Percentiles rank a stretch among this genome's conserved stretches.
phyloP scores from a whole-genome alignment of 164 flowering plant species.

The Saururus chinensis region DNA sequence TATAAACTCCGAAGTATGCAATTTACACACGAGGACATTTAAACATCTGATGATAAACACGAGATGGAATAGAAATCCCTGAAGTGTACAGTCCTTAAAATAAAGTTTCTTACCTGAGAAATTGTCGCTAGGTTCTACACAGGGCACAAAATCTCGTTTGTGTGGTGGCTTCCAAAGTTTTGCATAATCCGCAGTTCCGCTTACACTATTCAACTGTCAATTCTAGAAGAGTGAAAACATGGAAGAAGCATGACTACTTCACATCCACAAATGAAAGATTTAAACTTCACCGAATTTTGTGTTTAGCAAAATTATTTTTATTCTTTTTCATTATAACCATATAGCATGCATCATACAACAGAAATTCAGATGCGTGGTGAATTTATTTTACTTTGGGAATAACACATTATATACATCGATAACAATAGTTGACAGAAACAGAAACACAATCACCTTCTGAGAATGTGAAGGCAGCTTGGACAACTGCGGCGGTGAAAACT shows the following conservation, averaged over 20 bases:
- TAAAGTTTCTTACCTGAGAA: conserved; percentile 43
- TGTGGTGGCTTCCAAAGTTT: conserved; percentile 91
- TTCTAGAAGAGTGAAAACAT: conserved; percentile 87
- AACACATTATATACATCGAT: not conserved
- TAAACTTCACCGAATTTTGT: not conserved
- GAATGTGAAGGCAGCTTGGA: conserved; percentile 37
- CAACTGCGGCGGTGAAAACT: conserved; percentile 30
- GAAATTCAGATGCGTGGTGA: not conserved
- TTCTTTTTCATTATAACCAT: too few relatives aligned
- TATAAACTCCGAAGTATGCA: too few relatives aligned
- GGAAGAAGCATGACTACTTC: conserved; percentile 55
- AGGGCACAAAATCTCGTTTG: conserved; percentile 57
- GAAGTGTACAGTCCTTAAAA: not conserved
- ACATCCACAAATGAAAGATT: conserved; percentile 8
- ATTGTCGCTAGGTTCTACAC: conserved; percentile 46
- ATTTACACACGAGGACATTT: too few relatives aligned
- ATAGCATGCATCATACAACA: not conserved
- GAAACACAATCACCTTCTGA: conserved; percentile 38
- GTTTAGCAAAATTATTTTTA: too few relatives aligned
- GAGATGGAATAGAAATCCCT: too few relatives aligned
- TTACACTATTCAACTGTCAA: conserved; percentile 77
- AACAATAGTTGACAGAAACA: not conserved
- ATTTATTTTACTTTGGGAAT: not conserved
- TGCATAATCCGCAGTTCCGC: conserved; percentile 23
- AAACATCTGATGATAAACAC: too few relatives aligned